phyloP scores from a whole-genome alignment of 1,139 yeast genomes.

The Tardiomyces digboiensis region DNA sequence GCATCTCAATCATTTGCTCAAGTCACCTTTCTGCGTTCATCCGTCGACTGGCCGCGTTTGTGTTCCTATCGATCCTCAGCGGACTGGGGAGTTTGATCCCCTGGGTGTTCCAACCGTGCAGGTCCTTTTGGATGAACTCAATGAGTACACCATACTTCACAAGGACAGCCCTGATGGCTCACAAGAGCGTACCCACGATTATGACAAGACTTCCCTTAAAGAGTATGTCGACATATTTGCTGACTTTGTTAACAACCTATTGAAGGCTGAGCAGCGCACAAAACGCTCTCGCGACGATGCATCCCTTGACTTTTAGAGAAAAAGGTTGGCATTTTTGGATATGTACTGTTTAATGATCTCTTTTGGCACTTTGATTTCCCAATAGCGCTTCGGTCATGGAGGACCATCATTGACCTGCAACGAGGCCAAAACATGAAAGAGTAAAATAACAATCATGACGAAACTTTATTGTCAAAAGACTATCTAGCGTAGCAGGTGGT shows the following conservation, averaged over 20 bases:
- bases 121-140: conserved; percentile 46
- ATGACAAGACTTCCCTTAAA: conserved; percentile 60
- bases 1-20: conserved; percentile 82
- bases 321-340: too few relatives aligned
- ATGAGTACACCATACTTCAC: conserved; percentile 26
- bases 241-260: conserved; percentile 46
- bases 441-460: too few relatives aligned
- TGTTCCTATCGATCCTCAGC: conserved; percentile 74
- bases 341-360: too few relatives aligned
- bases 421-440: too few relatives aligned
- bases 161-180: conserved; percentile 4
- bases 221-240: conserved; percentile 69
- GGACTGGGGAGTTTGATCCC: conserved; percentile 60
- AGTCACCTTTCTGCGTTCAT: conserved; percentile 97
- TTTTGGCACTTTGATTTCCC: too few relatives aligned
- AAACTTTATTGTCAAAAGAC: background rate
- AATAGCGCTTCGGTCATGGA: too few relatives aligned
- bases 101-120: conserved; percentile 69
- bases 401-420: too few relatives aligned
- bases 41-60: conserved; percentile 96
- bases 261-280: conserved; percentile 45
- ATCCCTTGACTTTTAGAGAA: conserved; percentile 22
- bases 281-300: conserved; percentile 9
- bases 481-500: background rate
- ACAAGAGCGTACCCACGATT: conserved; percentile 32